Conservation (phyloP, 2,329 filamentous ascomycete genomes). For the Aspergillus carbonarius region DNA sequence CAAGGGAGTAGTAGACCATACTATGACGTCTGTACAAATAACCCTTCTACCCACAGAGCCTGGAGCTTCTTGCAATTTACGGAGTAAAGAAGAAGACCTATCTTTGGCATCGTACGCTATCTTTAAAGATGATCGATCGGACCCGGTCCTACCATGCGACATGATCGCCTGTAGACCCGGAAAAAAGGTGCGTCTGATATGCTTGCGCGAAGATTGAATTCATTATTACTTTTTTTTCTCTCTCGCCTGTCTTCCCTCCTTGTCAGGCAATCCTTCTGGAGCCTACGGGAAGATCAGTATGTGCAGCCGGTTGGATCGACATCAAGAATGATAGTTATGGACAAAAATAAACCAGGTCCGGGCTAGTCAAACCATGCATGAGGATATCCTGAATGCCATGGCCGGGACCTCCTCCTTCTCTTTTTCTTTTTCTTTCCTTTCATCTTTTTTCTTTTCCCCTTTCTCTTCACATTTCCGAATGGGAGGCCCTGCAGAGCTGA, state of each 20-base stretch:
- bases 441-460: neutral
- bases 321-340: neutral
- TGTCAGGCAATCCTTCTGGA: neutral
- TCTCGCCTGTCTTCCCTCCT: neutral
- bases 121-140: neutral
- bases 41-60: neutral
- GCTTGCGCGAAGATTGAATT: neutral
- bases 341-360: neutral
- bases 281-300: neutral
- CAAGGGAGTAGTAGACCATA: neutral
- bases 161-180: neutral
- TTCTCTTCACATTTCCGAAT: neutral
- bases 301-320: neutral
- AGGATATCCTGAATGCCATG: neutral
- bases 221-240: neutral
- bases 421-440: neutral
- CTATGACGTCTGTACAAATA: neutral
- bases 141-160: neutral
- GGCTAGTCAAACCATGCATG: conserved; percentile 7
- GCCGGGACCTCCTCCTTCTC: neutral
- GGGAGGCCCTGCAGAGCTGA: conserved; percentile 2
- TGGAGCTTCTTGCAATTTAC: neutral
- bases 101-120: neutral
- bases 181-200: neutral
- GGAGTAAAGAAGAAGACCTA: neutral